phyloP scores from a whole-genome alignment of 495 filamentous ascomycete genomes.

The Aspergillus nidulans region DNA sequence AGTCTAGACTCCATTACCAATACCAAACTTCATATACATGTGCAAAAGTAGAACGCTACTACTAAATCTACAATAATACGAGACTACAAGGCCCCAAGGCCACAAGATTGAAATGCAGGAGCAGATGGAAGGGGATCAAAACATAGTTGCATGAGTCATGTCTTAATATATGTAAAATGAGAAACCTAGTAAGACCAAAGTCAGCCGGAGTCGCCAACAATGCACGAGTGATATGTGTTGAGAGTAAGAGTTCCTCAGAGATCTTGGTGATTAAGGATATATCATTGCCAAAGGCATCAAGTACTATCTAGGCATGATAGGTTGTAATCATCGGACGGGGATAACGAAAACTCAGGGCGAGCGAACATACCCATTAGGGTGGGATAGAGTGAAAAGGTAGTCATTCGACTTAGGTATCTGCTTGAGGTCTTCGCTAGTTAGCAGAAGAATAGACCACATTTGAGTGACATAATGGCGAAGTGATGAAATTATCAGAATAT shows the following conservation, averaged over 20 bases:
- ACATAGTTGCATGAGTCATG: too few species aligned
- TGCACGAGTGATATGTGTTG: constrained; percentile 17
- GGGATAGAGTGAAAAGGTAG: not conserved
- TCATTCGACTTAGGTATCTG: not conserved
- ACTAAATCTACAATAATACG: too few species aligned
- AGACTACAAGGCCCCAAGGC: too few species aligned
- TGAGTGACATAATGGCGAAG: constrained; percentile 12
- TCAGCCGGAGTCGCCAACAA: constrained; percentile 26
- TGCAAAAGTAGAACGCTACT: too few species aligned
- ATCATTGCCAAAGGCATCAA: constrained; percentile 68
- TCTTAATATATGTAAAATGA: too few species aligned
- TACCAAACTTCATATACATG: too few species aligned
- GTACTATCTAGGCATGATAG: constrained; percentile 80
- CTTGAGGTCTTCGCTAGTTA: constrained; percentile 24
- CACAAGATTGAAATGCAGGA: too few species aligned
- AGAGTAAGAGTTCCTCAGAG: constrained; percentile 57
- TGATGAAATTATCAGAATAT: constrained; percentile 72
- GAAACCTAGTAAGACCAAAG: constrained; percentile 10
- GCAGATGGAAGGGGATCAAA: too few species aligned
- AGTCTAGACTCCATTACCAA: too few species aligned
- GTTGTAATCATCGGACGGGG: constrained; percentile 65
- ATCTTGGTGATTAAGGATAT: constrained; percentile 73
- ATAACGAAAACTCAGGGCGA: constrained; percentile 11
- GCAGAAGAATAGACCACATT: constrained; percentile 13
- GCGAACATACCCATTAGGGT: constrained; percentile 8